phyloP scores from a whole-genome alignment of 768 basidiomycete genomes.

The Tremella mesenterica region DNA sequence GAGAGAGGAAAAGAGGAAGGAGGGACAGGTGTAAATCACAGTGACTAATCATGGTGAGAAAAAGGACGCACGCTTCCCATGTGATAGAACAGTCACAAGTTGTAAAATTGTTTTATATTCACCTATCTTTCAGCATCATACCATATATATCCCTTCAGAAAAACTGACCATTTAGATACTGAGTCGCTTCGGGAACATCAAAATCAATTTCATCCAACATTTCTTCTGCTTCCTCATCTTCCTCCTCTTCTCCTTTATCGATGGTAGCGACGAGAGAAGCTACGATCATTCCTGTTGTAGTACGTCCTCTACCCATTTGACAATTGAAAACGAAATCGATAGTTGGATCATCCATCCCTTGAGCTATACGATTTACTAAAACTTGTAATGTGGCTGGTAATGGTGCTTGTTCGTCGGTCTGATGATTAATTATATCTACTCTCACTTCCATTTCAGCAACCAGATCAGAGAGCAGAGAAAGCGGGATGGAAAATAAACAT shows the following conservation, averaged over 20 bases:
- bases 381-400: conserved; percentile 76
- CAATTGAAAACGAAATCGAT: conserved; percentile 73
- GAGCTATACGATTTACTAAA: conserved; percentile 62
- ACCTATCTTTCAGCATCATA: conserved; percentile 53
- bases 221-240: conserved; percentile 16
- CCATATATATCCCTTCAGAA: neutral
- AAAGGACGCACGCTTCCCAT: conserved; percentile 63
- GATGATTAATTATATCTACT: conserved; percentile 6
- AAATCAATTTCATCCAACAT: conserved; percentile 55
- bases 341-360: conserved; percentile 49
- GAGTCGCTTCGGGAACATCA: conserved; percentile 77
- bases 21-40: too few relatives aligned
- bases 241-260: conserved; percentile 46
- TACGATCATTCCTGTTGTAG: conserved; percentile 92
- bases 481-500: too few relatives aligned
- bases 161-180: conserved; percentile 68
- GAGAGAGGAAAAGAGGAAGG: too few relatives aligned
- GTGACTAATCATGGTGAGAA: too few relatives aligned
- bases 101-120: conserved; percentile 96
- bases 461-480: too few relatives aligned
- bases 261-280: conserved; percentile 67
- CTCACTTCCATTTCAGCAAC: too few relatives aligned
- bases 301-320: conserved; percentile 71
- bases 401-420: conserved; percentile 97
- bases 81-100: conserved; percentile 79